These are phyloP conservation scores for Oryza glumipatula DNA, from an alignment of 176 grass and related monocot genomes.

Conservation along the genomic window DNA sequence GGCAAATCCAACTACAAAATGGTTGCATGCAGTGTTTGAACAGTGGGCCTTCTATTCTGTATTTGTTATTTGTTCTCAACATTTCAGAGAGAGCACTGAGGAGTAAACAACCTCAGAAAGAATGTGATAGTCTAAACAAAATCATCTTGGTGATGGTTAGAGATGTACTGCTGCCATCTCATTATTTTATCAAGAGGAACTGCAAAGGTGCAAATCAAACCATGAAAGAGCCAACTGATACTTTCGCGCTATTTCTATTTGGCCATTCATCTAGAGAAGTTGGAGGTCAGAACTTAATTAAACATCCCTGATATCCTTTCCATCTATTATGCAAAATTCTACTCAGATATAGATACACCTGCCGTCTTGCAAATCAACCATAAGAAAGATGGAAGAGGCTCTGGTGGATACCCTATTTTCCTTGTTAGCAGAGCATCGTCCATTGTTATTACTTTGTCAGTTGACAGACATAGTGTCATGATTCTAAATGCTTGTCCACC, in stretches of 20 bases:
- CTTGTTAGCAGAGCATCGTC: background rate
- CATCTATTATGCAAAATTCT: background rate
- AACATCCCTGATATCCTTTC: background rate
- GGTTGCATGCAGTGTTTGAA: background rate
- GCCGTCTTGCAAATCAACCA: background rate
- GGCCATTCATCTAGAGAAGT: background rate
- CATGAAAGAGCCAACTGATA: background rate
- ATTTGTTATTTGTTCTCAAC: background rate
- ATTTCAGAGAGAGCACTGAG: background rate
- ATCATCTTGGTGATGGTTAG: background rate
- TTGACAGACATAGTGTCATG: background rate
- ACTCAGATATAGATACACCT: background rate
- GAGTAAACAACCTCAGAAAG: background rate
- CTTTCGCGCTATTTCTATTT: background rate
- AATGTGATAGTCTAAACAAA: background rate
- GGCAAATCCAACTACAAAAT: background rate
- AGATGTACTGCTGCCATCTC: background rate
- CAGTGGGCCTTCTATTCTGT: background rate
- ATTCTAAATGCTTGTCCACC: background rate
- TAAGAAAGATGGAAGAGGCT: background rate
- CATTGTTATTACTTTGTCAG: background rate
- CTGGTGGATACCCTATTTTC: background rate
- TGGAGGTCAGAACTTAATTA: background rate
- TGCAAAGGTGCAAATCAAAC: background rate
- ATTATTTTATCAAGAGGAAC: background rate